Base-by-base conservation (phyloP, 1,139 yeast genomes). In the Diutina siamensis region DNA sequence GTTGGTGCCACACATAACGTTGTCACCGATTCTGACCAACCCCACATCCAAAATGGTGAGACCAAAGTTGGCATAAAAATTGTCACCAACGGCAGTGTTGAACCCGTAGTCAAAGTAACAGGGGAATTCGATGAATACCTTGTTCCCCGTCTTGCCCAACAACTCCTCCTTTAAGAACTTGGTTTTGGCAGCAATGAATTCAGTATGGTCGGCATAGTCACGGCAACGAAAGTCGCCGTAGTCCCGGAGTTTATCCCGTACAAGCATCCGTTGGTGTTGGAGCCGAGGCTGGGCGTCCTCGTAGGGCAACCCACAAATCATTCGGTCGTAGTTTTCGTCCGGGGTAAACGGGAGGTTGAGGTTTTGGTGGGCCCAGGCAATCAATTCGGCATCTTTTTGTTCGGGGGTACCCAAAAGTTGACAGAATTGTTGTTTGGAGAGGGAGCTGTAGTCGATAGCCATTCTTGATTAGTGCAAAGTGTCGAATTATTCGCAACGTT, bases 1-100 rank as follows among this genome's bases (percentile, higher is more conserved):
- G 54, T 76, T 76, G 15, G 89, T 87, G 0, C 85, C 89, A 44
- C 78, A 58, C 66, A 76, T 56, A 17, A 76, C 81, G 46, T 71
- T 56, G 52, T 78, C 71, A 3, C 89, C 89, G 50, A 82, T 70
- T n/a, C 62, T 70, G 27, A 83, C 78, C 36, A 78, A 54, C 1
- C 81, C 69, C 52, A 80, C 74, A 57, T 83, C 89, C 45, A 83
- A 63, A 48, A 80, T 65, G 0, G 77, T 72, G 44, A 50, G 44
- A 49, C 78, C 79, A 66, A 73, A 76, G 56, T 80, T 78, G 41
- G 72, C 67, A 52, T 76, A 78, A 53, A 75, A 75, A 4, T 57
- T 53, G 48, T 74, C 66, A 0, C 83, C 83, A 28, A 77, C 50
- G 44, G 56, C 58, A 15, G 72, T 63, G 55, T 78, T 78, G 57